Evolutionary conservation across 2,329 filamentous ascomycete species (phyloP).

Genomic region (Macrophomina tecta): DNA sequence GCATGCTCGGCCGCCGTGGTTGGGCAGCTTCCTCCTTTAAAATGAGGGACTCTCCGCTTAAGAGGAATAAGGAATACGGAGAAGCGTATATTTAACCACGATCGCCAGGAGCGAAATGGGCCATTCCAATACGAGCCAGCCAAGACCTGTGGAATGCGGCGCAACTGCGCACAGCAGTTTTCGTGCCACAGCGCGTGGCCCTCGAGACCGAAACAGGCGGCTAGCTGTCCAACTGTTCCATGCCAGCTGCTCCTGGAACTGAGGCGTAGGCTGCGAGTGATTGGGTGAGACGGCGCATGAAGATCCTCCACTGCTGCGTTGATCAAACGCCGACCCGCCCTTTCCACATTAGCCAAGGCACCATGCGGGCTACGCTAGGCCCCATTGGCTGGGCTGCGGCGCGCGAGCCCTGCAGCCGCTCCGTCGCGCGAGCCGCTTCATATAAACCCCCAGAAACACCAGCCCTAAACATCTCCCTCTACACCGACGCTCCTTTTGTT

Average conservation of each 20-base stretch:
- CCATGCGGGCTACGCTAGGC: background rate
- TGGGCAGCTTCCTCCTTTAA: background rate
- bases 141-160: background rate
- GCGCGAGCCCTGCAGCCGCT: background rate
- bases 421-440: conserved; percentile 8
- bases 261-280: background rate
- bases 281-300: conserved; percentile 15
- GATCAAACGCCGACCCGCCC: conserved; percentile 16
- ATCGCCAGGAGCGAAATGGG: conserved; percentile 18
- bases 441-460: conserved; percentile 23
- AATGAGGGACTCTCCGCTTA: background rate
- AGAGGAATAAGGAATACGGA: conserved; percentile 13
- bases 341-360: background rate
- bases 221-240: background rate
- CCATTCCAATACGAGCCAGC: conserved; percentile 1
- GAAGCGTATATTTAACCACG: conserved; percentile 24
- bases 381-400: conserved; percentile 1
- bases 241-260: background rate
- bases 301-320: conserved; percentile 20
- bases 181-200: background rate
- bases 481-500: conserved; percentile 17
- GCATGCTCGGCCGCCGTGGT: background rate
- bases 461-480: conserved; percentile 3
- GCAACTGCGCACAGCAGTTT: background rate
- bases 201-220: background rate